Base-by-base conservation (phyloP, 2,329 filamentous ascomycete genomes). In the Trichoderma pleuroti region DNA sequence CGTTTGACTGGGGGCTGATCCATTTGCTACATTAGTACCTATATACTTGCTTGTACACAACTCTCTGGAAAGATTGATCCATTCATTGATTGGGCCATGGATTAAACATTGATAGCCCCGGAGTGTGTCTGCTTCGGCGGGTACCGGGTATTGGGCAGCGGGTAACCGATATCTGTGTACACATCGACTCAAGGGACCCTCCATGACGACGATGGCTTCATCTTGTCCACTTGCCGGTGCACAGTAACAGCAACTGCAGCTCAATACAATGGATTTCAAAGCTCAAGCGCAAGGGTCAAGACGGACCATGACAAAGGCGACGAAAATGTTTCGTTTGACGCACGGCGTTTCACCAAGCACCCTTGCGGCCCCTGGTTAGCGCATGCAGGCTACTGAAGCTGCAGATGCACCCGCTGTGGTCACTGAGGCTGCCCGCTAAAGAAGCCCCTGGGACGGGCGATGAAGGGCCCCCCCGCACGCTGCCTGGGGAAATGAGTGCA, bases 351-450 rank as follows among this genome's bases (percentile, higher is more conserved):
- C 63, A 57, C 49, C 36, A 63, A 14, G 16, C 9, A 49, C 26
- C 60, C 24, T 26, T 21, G 39, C 28, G 14, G 18, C 54, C 28
- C 64, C 36, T 59, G 28, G 52, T 46, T 59, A 68, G 64, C 36
- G 64, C 64, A 30, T 18, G 36, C 54, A 68, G 54, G 64, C 64
- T 36, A 46, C 64, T 68, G 56, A 68, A 68, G 32, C 63, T 59
- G 34, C 28, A 32, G 24, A 30, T 60, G 42, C 61, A 68, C 34
- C 54, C 34, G 64, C 39, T 57, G 54, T 49, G 54, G n/a, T 60
- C 54, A 26, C 64, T 59, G 32, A 68, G 39, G 64, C 54, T 59
- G 54, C 21, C 64, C 54, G 52, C 64, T 68, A 60, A 46, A 21
- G 28, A 11, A 46, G 64, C 49, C 64, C 52, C 64, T 46, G 32